phyloP scores from a whole-genome alignment of 179 eudicot species.

The Heliamphora pulchella region DNA sequence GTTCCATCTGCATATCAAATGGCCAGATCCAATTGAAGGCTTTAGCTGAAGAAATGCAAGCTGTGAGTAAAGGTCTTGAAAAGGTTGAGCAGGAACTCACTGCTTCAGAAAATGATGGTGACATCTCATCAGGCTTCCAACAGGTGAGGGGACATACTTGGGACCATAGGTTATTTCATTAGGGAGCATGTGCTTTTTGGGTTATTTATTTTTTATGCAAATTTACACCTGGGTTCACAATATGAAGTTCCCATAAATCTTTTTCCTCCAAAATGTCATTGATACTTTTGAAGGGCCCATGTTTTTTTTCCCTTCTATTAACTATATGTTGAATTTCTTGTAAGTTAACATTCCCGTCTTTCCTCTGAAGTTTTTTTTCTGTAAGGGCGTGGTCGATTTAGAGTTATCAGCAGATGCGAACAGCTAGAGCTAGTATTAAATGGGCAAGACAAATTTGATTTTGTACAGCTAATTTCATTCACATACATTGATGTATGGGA shows the following conservation, averaged over 20 bases:
- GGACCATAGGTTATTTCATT: background rate
- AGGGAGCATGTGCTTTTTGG: background rate
- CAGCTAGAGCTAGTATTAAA: background rate
- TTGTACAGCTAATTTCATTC: too few species aligned
- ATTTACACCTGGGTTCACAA: background rate
- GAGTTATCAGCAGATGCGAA: background rate
- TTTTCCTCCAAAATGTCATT: background rate
- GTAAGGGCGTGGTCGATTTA: background rate
- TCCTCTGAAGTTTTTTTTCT: background rate
- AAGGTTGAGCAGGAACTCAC: slow-evolving; percentile 98
- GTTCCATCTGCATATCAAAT: slow-evolving; percentile 8
- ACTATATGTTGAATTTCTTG: background rate
- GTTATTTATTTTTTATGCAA: background rate
- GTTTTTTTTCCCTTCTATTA: background rate
- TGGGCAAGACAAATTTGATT: too few species aligned
- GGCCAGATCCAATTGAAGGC: slow-evolving; percentile 78
- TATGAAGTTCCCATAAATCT: background rate
- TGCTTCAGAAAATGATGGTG: slow-evolving; percentile 87
- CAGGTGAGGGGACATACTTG: slow-evolving; percentile 41
- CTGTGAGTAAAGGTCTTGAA: slow-evolving; percentile 97
- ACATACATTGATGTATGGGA: too few species aligned
- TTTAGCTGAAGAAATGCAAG: slow-evolving; percentile 99
- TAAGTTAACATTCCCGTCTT: background rate
- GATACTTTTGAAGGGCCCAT: background rate
- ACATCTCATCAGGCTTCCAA: slow-evolving; percentile 73